These are phyloP conservation scores for Penicillium ucsense DNA, from an alignment of 495 filamentous ascomycete genomes.

Conservation along the genomic window DNA sequence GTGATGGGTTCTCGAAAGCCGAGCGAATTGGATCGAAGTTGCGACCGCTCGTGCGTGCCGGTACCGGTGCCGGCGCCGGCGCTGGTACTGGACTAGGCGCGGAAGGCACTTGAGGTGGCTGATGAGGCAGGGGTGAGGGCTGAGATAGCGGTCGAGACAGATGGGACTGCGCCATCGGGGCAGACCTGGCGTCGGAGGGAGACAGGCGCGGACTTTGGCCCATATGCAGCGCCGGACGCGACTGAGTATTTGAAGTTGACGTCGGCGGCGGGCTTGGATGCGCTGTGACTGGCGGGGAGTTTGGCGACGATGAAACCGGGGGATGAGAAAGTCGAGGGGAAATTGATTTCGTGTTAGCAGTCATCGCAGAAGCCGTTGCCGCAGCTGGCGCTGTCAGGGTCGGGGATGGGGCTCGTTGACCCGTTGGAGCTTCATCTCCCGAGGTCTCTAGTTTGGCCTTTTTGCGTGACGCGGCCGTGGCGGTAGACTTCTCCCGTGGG, in stretches of 20 bases:
- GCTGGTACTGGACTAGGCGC: neutral
- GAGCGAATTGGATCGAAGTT: conserved; percentile 83
- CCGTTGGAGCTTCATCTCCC: conserved; percentile 8
- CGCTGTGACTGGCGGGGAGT: conserved; percentile 6
- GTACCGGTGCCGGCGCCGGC: neutral
- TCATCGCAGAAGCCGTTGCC: conserved; percentile 3
- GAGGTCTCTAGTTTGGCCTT: conserved; percentile 37
- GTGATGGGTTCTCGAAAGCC: conserved; percentile 51
- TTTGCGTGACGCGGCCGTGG: conserved; percentile 29
- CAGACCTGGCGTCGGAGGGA: conserved; percentile 9
- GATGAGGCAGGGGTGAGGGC: conserved; percentile 22
- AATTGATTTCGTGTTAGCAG: conserved; percentile 5
- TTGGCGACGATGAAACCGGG: conserved; percentile 1
- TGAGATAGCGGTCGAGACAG: conserved; percentile 26
- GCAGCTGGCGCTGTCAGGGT: neutral
- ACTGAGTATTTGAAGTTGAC: conserved; percentile 8
- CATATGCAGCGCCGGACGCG: conserved; percentile 10
- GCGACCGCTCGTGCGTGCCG: conserved; percentile 53
- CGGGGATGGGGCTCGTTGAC: conserved; percentile 1
- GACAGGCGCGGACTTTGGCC: conserved; percentile 12
- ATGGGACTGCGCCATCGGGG: conserved; percentile 5
- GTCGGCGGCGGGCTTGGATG: conserved; percentile 10
- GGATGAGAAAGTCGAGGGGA: conserved; percentile 2
- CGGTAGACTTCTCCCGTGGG: conserved; percentile 29
- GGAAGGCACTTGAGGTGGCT: conserved; percentile 11